Conservation (phyloP, 768 basidiomycete species). For the Suillus lakei region DNA sequence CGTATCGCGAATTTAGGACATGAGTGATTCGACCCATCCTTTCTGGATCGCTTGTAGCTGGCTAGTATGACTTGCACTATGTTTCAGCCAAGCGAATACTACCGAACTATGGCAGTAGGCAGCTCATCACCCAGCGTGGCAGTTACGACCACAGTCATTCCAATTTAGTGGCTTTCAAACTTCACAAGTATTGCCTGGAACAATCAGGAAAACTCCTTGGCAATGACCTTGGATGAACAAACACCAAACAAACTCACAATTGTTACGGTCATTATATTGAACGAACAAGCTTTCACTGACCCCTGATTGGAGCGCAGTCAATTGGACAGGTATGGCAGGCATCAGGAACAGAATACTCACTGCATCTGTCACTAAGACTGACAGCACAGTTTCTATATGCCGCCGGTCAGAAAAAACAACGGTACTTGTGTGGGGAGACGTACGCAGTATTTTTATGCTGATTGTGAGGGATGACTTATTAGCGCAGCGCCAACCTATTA, state of each 20-base stretch:
- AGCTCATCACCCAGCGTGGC: background rate
- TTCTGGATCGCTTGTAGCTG: background rate
- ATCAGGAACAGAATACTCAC: background rate
- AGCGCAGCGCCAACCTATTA: too few relatives aligned
- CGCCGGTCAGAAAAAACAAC: too few relatives aligned
- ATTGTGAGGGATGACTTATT: too few relatives aligned
- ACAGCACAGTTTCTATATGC: too few relatives aligned
- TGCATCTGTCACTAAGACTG: background rate
- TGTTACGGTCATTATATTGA: background rate
- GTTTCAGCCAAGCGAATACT: background rate
- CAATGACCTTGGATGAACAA: background rate
- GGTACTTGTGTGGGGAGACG: too few relatives aligned
- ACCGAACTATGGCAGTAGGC: background rate
- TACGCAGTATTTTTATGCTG: too few relatives aligned
- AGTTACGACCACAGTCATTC: background rate
- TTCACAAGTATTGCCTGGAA: background rate
- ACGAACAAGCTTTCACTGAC: background rate
- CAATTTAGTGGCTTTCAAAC: background rate
- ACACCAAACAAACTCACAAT: background rate
- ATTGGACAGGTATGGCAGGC: background rate
- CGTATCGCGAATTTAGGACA: background rate
- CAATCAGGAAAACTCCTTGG: background rate
- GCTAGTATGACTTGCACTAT: background rate
- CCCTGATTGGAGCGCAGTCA: background rate
- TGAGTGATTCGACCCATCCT: background rate